phyloP scores from a whole-genome alignment of 75 land plant species.

The Gnetum montanum region DNA sequence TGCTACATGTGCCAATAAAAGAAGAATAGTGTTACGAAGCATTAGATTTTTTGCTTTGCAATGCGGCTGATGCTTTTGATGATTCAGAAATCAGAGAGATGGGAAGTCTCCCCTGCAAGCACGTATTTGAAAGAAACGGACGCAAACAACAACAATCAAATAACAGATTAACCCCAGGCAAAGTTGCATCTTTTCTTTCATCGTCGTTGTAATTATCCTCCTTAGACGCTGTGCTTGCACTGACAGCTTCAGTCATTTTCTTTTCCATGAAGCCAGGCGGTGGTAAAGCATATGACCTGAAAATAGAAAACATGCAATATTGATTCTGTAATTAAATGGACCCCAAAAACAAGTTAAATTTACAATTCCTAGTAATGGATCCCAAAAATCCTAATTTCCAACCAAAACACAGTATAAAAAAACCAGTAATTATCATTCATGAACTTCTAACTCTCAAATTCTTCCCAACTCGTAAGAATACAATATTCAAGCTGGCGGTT shows the following conservation, averaged over 20 bases:
- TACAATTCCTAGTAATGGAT: neutral
- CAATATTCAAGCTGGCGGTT: too few relatives aligned
- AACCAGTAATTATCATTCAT: neutral
- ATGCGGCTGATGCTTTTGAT: slow-evolving; percentile 47
- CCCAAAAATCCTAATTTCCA: neutral
- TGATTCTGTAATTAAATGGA: neutral
- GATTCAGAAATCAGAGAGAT: slow-evolving; percentile 78
- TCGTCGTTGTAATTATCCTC: slow-evolving; percentile 50
- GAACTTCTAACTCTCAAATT: too few relatives aligned
- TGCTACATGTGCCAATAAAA: too few relatives aligned
- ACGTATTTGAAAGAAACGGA: slow-evolving; percentile 75
- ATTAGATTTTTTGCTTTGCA: slow-evolving; percentile 23
- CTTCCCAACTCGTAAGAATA: too few relatives aligned
- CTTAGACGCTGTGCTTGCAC: slow-evolving; percentile 14
- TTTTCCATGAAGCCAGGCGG: slow-evolving; percentile 61
- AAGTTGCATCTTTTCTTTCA: slow-evolving; percentile 57
- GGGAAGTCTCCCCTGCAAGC: slow-evolving; percentile 91
- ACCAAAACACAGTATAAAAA: neutral
- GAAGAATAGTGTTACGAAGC: too few relatives aligned
- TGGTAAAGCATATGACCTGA: slow-evolving; percentile 69
- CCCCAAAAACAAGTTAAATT: neutral
- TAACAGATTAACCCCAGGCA: slow-evolving; percentile 83
- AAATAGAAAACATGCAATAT: neutral
- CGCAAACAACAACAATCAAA: slow-evolving; percentile 73
- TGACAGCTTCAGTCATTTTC: slow-evolving; percentile 38